Evolutionary conservation across 805 yeast species (phyloP).

Genomic region (Wickerhamiella kazuoi): DNA sequence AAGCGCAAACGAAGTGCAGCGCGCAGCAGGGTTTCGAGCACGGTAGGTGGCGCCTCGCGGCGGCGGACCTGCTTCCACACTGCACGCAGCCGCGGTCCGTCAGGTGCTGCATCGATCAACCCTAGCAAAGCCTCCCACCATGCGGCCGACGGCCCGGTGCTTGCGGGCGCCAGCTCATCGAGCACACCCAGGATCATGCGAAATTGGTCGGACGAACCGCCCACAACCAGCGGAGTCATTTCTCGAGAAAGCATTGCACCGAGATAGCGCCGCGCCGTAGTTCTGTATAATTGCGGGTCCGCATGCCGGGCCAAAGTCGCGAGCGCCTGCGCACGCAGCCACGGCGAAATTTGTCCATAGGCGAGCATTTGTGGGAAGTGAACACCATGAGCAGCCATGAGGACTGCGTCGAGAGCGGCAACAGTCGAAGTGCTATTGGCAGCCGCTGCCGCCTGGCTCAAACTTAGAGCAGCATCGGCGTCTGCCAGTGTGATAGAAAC

Average conservation of each 20-base stretch:
- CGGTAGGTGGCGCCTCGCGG: background rate
- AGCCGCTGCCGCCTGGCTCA: too few species aligned
- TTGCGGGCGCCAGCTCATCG: background rate
- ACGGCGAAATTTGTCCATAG: conserved; percentile 1
- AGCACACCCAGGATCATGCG: background rate
- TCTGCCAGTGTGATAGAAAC: too few species aligned
- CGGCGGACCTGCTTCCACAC: background rate
- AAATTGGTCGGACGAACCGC: too few species aligned
- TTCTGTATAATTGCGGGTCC: too few species aligned
- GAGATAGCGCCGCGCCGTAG: too few species aligned
- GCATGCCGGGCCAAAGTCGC: too few species aligned
- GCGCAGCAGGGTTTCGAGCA: conserved; percentile 2
- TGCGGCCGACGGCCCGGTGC: background rate
- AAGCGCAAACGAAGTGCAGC: conserved; percentile 6
- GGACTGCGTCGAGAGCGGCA: background rate
- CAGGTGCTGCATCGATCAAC: background rate
- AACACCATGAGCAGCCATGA: background rate
- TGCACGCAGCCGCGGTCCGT: background rate
- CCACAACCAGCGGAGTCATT: too few species aligned
- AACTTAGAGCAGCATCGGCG: too few species aligned
- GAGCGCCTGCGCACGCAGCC: too few species aligned
- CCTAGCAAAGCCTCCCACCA: background rate
- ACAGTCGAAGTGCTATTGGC: too few species aligned
- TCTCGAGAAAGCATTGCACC: too few species aligned
- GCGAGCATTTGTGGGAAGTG: conserved; percentile 11